Conservation (phyloP, 371 early-diverging fungal species). For the Rhizopus stolonifer region DNA sequence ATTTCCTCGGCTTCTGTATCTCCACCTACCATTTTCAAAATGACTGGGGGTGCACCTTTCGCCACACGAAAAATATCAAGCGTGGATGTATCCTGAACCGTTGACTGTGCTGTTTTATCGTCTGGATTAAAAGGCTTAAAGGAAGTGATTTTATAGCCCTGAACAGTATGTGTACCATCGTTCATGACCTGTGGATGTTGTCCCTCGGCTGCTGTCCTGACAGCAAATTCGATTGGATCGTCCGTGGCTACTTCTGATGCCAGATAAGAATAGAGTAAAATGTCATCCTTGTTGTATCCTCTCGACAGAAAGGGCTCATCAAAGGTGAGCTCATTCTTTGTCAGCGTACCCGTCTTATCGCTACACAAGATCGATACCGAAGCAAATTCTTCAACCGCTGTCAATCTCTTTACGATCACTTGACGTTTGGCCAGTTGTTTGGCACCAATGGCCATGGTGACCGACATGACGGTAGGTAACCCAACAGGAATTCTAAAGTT, state of each 20-base stretch:
- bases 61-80: slow-evolving; percentile 79
- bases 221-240: slow-evolving; percentile 91
- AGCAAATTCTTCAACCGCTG: slow-evolving; percentile 90
- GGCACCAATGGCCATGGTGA: slow-evolving; percentile 92
- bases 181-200: no score
- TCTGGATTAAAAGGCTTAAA: slow-evolving; percentile 93
- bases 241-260: slow-evolving; percentile 89
- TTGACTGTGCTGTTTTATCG: slow-evolving; percentile 90
- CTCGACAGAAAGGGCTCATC: slow-evolving; percentile 82
- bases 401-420: slow-evolving; percentile 89
- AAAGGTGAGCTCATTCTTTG: slow-evolving; percentile 83
- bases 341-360: slow-evolving; percentile 93
- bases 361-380: slow-evolving; percentile 87
- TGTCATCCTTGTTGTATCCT: slow-evolving; percentile 73
- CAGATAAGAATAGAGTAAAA: slow-evolving; percentile 81
- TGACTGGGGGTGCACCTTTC: slow-evolving; percentile 95
- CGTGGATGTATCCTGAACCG: slow-evolving; percentile 69
- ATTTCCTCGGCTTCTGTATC: slow-evolving; percentile 80
- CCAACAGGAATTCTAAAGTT: slow-evolving; percentile 94
- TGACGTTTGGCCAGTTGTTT: slow-evolving; percentile 81
- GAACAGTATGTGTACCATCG: slow-evolving; percentile 62
- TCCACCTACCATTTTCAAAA: slow-evolving; percentile 81
- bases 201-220: slow-evolving; percentile 89
- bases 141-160: slow-evolving; percentile 84
- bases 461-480: slow-evolving; percentile 91